Base-by-base conservation (phyloP, 805 yeast genomes). In the Clavispora asparagi region DNA sequence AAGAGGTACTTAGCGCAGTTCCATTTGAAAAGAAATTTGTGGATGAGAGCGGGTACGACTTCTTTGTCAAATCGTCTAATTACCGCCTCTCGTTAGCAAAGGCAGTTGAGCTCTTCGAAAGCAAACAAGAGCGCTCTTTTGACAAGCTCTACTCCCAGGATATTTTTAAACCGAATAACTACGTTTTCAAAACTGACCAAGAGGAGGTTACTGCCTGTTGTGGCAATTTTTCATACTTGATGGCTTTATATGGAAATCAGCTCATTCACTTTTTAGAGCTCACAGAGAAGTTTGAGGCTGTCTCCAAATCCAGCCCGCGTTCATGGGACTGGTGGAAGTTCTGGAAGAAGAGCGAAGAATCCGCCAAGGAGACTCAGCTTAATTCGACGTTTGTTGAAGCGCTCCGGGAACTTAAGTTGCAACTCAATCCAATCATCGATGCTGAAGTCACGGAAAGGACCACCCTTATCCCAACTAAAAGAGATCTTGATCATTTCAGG, bases 201-300 rank as follows among this genome's bases (percentile, higher is more conserved):
- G 95, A 87, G 63, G 90, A 85, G 53, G 85, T 87, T 4, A 86
- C 91, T 1, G 95, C 95, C 0, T 78, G 87, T 40, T 86, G 94
- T 67, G 92, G 91, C 1, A 85, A 87, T 59, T 87, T 87, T 58
- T 74, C 91, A 1, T 77, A 82, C 31, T 71, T 85, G 23, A 60
- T 88, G 33, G 76, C 79, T 3, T 79, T 84, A 45, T 81, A 80
- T 53, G 81, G 88, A 1, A 68, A 69, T 31, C 90, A 85, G 50
- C 62, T 87, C 42, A 58, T 63, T 17, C 65, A 62, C 2, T 79
- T 82, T 49, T 61, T 85, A 33, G 65, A 65, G 11, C 51, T 70
- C 8, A 59, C 81, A 31, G 70, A 69, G 11, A 68, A 71, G 7
- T 78, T 72, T 50, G 69, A 68, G 39, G 53, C 52, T 4, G 50